Percentiles rank a stretch among this genome's conserved stretches.
These are phyloP conservation scores for Pyricularia sp. DNA, from an alignment of 2,329 filamentous ascomycete species.

Conservation along the genomic window DNA sequence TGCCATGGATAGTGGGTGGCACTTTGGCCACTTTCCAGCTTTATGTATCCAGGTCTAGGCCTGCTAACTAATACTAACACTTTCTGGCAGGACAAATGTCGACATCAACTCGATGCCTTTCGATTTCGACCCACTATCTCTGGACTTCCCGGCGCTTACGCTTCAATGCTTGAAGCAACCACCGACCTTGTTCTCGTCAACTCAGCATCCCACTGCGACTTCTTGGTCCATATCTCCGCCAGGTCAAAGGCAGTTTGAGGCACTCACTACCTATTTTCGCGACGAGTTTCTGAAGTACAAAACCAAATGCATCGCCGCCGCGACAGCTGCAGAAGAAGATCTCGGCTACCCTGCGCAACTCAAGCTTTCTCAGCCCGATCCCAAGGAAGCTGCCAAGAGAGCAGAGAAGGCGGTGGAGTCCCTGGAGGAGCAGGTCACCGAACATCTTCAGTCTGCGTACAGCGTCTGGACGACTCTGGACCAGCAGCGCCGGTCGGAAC, in stretches of 20 bases:
- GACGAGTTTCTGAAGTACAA: constrained; percentile 57
- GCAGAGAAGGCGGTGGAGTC: constrained; percentile 39
- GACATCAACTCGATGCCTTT: constrained; percentile 45
- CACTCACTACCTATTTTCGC: constrained; percentile 53
- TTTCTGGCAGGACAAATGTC: constrained; percentile 33
- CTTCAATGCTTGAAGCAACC: constrained; percentile 71
- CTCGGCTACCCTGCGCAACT: constrained; percentile 32
- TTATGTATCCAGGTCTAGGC: neutral
- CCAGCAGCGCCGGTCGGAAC: constrained; percentile 38
- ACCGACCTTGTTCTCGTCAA: constrained; percentile 68
- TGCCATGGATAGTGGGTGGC: neutral
- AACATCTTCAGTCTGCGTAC: constrained; percentile 68
- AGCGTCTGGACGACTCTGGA: constrained; percentile 60
- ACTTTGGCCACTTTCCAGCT: neutral
- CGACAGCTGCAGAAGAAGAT: constrained; percentile 37
- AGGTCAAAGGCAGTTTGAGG: constrained; percentile 57
- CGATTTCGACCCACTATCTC: constrained; percentile 72
- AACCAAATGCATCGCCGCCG: constrained; percentile 34
- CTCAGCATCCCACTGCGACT: constrained; percentile 61
- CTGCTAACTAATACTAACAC: neutral
- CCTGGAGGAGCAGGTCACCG: constrained; percentile 55
- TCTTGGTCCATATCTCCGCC: constrained; percentile 77
- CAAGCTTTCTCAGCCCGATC: constrained; percentile 26
- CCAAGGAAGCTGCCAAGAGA: constrained; percentile 31
- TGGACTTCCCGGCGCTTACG: constrained; percentile 77